Base-by-base conservation (phyloP, 176 grass and related monocot species). In the Dendrocalamus sinicus region DNA sequence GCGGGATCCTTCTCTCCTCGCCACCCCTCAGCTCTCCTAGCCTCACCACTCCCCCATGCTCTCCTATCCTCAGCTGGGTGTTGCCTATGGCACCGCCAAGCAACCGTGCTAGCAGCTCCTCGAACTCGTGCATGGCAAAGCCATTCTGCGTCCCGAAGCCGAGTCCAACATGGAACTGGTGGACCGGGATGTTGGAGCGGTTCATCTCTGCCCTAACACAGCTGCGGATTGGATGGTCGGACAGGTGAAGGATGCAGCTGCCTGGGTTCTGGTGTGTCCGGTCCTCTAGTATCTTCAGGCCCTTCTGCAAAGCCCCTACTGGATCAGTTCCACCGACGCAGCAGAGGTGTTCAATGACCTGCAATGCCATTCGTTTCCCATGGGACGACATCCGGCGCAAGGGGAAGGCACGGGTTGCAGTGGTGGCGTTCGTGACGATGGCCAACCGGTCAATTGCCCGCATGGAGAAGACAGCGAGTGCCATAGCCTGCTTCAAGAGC, bases 401-500 rank as follows among this genome's bases (percentile, higher is more conserved):
- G 17, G 97, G 92, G 72, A 99, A 96, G 40, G 94, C 94, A 41
- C 97, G 97, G 40, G 97, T 94, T 75, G 94, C 93, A 0, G 88
- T 92, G 41, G 90, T 92, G 50, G 97, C 93, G 76, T 96, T 91
- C 0, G 97, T 96, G 80, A 99, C 97, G 23, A 99, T 94, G 75
- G 97, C 91, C 64, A 99, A 63, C 40, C 97, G 78, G 71, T 99
- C 97, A 17, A 92, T 84, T 13, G 93, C 78, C 5, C 90, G 83
- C 80, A 96, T 87, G 26, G 94, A 99, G 86, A 99, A 99, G 67
- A 99, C 89, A 20, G 90, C 94, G 13, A 99, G 89, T 7, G 92
- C 87, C 90, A 96, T 95, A 51, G 89, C 88, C 68, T 99, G 97
- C 87, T 99, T 99, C 85, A 99, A 70, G 67, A 96, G 89, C 77